Conservation (phyloP, 768 basidiomycete genomes). For the Xerocomus potaroensis region DNA sequence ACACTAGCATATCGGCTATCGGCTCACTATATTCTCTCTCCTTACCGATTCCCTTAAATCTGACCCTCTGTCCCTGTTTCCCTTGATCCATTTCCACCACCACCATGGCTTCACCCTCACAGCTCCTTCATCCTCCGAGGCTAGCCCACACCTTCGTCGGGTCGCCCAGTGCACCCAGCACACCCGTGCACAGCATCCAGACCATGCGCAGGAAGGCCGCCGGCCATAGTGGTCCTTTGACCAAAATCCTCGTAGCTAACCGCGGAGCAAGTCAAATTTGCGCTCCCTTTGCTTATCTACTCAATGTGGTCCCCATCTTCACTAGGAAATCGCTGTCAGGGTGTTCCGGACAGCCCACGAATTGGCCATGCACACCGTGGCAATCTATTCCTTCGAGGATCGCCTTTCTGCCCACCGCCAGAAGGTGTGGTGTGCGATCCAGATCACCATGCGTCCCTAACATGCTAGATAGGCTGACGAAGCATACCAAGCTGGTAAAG, state of each 20-base stretch:
- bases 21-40: neutral
- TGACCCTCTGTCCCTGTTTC: neutral
- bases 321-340: slow-evolving; percentile 96
- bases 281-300: slow-evolving; percentile 6
- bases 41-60: slow-evolving; percentile 8
- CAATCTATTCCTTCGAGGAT: slow-evolving; percentile 97
- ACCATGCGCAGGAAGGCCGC: slow-evolving; percentile 89
- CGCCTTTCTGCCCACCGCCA: slow-evolving; percentile 95
- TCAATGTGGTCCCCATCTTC: slow-evolving; percentile 7
- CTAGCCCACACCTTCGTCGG: slow-evolving; percentile 67
- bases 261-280: slow-evolving; percentile 63
- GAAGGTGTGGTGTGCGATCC: slow-evolving; percentile 59
- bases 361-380: slow-evolving; percentile 98
- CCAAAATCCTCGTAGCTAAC: slow-evolving; percentile 90
- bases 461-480: slow-evolving; percentile 74
- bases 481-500: slow-evolving; percentile 96
- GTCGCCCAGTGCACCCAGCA: slow-evolving; percentile 75
- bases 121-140: slow-evolving; percentile 64
- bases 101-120: slow-evolving; percentile 28
- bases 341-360: slow-evolving; percentile 99
- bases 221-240: slow-evolving; percentile 84
- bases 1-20: neutral
- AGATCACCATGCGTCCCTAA: slow-evolving; percentile 29
- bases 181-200: slow-evolving; percentile 86
- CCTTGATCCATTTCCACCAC: slow-evolving; percentile 13